Base-by-base conservation (phyloP, 148 eudicot species). In the Spergularia marina region DNA sequence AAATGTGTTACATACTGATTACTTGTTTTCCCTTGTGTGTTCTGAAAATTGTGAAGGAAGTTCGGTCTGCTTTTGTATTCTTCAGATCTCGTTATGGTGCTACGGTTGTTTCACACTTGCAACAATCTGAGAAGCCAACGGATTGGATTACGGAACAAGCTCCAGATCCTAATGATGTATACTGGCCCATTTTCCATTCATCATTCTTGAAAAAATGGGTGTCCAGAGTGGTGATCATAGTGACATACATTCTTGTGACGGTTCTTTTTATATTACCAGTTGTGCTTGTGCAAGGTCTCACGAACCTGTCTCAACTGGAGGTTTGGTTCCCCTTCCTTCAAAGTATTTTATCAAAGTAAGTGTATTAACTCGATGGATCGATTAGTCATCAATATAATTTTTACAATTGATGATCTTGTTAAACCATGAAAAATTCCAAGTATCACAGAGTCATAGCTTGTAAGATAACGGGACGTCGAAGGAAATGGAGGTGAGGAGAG, bases 21-120 rank as follows among this genome's bases (percentile, higher is more conserved):
- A 65, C 59, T 68, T 56, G 20, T 66, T 75, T 47, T 71, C 53
- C 67, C 44, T 47, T 15, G 40, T 3, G 51, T 51, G 53, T 67
- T 77, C 25, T 44, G 5, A 49, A 47, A 51, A 60, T 47, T 44
- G 51, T 77, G 70, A 83, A 92, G 95, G 96, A 90, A 82, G 87
- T 86, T 57, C 83, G 76, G 23, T 89, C 98, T 74, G 98, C 98
- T 72, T 90, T 93, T 82, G 98, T 93, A n/a, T 93, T 83, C 79
- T 93, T 93, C 85, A 89, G 80, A 74, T 78, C 90, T 68, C 91
- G 96, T 23, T 91, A 85, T 87, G 89, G 82, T 73, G 91, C 98
- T 80, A 82, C 91, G 34, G 68, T 85, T 53, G 91, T 88, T 74
- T 76, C 84, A 34, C 86, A 80, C 71, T 69, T 85, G 68, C 91